A percentile compares a stretch with the other conserved stretches of the same genome.
These are phyloP conservation scores for Phytophthora tubulina DNA, from an alignment of 352 stramenopile genomes.

Conservation along the genomic window DNA sequence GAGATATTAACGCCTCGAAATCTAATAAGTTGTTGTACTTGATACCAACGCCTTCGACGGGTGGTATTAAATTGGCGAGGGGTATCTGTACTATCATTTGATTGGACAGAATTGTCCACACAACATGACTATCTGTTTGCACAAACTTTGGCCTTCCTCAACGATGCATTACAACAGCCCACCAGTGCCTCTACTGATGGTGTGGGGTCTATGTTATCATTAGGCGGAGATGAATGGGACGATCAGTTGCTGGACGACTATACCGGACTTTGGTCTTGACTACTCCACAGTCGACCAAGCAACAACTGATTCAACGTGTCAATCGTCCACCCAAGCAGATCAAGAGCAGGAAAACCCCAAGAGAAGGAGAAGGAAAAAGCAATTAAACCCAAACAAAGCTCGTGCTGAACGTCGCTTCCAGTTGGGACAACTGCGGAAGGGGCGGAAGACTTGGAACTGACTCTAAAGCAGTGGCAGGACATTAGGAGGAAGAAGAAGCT, in stretches of 20 bases:
- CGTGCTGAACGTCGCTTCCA: constrained; percentile 31
- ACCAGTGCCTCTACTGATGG: background rate
- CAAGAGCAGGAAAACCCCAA: background rate
- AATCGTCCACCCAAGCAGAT: no score
- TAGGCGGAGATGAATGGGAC: background rate
- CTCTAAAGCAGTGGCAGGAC: constrained; percentile 19
- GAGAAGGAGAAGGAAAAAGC: constrained; percentile 12
- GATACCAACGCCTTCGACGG: no score
- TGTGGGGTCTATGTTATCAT: background rate
- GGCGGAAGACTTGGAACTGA: constrained; percentile 22
- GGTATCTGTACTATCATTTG: no score
- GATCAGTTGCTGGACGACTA: background rate
- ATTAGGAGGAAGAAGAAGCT: constrained; percentile 3
- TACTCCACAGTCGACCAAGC: background rate
- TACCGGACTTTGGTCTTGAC: background rate
- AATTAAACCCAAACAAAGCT: constrained; percentile 29
- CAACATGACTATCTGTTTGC: background rate
- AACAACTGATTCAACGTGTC: background rate
- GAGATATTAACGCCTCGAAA: no score
- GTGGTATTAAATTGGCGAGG: no score
- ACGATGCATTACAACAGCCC: background rate
- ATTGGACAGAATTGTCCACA: background rate
- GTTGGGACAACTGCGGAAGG: constrained; percentile 16
- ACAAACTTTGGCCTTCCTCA: background rate
- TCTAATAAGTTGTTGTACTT: no score